Base-by-base conservation (phyloP, 1,284 basidiomycete genomes). In the Mycena sp. region DNA sequence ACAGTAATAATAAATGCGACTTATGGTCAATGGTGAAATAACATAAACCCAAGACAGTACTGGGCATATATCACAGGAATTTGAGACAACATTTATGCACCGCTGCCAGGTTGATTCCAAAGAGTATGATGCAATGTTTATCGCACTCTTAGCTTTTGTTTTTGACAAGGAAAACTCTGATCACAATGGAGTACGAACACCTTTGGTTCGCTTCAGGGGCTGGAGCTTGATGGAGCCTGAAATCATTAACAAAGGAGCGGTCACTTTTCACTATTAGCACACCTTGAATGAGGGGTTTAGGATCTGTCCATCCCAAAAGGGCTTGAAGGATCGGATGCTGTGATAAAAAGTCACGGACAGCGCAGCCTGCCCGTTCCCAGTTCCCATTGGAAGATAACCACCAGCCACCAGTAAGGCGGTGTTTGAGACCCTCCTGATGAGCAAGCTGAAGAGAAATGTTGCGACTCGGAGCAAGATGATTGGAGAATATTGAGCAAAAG, bases 381-480 rank as follows among this genome's bases (percentile, higher is more conserved):
- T 62, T 6, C 1, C 44, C 52, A 0, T 29, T 55, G 3, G n/a
- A 7, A 1, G 23, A n/a, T 14, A 43, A 19, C 61, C 61, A 63
- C 48, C 43, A 55, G 4, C 61, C 61, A 11, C 61, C 61, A 1
- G 49, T 58, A 2, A 63, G 25, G 3, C 50, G 48, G 19, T 63
- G 61, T 23, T 58, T 58, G 7, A 63, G n/a, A 16, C 55, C 49
- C 23, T 63, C 61, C 25, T 58, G 54, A 19, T 53, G 37, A 6
- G 70, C 72, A 32, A 78, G 65, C 19, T 70, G 70, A 0, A 41
- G 25, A 0, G 77, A 77, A 61, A 80, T 81, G 58, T 82, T 75
- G n/a, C 72, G 73, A 51, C 78, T 79, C 3, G 79, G 80, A 11
- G 80, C 72, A 4, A 72, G 73, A 40, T 76, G 76, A 59, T 81